Conservation (phyloP, 345 rosid species). For the Conringia planisiliqua region DNA sequence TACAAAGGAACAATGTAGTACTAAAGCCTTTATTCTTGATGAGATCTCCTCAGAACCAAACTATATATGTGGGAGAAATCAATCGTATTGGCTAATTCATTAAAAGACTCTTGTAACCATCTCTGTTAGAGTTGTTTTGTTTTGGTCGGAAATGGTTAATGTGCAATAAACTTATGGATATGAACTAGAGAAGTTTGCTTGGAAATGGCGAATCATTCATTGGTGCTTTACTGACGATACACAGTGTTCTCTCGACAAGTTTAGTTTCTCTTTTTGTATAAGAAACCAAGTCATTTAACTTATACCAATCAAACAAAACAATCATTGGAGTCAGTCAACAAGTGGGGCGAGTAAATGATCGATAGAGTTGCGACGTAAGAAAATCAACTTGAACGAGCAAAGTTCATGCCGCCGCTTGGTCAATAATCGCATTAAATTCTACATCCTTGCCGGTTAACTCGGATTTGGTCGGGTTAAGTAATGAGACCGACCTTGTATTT, state of each 20-base stretch:
- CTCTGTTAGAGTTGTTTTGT: neutral
- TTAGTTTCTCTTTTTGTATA: neutral
- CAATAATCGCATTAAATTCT: neutral
- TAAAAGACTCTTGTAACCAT: neutral
- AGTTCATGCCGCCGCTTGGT: neutral
- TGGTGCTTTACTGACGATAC: neutral
- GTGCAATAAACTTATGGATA: no score
- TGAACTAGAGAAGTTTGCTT: neutral
- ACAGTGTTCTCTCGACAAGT: neutral
- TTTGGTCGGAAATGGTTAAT: no score
- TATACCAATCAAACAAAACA: neutral
- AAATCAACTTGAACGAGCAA: neutral
- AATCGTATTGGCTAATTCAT: neutral
- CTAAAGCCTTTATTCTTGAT: neutral
- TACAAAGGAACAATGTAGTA: neutral
- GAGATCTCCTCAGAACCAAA: neutral
- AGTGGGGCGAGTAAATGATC: neutral
- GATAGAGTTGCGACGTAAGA: neutral
- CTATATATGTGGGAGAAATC: neutral
- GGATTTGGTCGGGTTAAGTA: slow-evolving; percentile 13
- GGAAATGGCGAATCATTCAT: neutral
- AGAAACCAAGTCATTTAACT: neutral
- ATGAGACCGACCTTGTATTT: slow-evolving; percentile 8
- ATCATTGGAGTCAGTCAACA: neutral
- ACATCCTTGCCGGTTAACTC: neutral